Evolutionary conservation across 163 green algal genomes (phyloP).

Genomic region (Chloromonas sp.): DNA sequence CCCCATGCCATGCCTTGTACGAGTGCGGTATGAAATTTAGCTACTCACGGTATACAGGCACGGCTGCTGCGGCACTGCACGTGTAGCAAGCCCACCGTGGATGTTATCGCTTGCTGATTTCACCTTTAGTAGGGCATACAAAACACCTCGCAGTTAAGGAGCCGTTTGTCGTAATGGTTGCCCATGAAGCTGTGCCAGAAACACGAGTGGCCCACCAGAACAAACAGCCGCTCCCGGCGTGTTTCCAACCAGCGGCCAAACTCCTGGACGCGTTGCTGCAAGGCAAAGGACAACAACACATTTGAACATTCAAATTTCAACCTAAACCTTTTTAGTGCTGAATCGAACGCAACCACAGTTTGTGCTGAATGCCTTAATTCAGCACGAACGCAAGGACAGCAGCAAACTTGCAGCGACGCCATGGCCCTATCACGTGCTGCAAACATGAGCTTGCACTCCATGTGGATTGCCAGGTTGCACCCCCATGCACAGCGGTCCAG

Average conservation of each 20-base stretch:
- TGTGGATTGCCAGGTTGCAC: too few species aligned
- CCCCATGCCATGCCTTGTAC: neutral
- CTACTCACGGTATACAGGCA: neutral
- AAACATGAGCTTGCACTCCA: too few species aligned
- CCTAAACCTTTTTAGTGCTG: neutral
- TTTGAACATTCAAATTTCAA: too few species aligned
- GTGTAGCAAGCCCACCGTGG: neutral
- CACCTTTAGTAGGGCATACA: constrained; percentile 19
- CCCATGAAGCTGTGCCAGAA: constrained; percentile 55
- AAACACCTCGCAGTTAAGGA: constrained; percentile 50
- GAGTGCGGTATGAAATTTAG: neutral
- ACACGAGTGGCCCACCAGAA: constrained; percentile 63
- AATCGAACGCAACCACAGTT: too few species aligned
- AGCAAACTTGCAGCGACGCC: too few species aligned
- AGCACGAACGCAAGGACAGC: too few species aligned
- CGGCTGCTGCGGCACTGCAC: neutral
- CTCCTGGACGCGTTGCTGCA: constrained; percentile 31
- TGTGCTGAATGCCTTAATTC: too few species aligned
- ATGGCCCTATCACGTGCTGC: too few species aligned
- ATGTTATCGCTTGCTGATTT: too few species aligned
- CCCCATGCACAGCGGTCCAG: too few species aligned
- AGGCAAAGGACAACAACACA: neutral
- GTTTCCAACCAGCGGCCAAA: constrained; percentile 55
- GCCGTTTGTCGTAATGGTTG: constrained; percentile 28
- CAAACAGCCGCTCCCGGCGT: constrained; percentile 52